A percentile compares a stretch with the other conserved stretches of the same genome.
These are phyloP conservation scores for Coemansia guatemalensis DNA, from an alignment of 192 early-diverging fungal genomes.

Conservation along the genomic window DNA sequence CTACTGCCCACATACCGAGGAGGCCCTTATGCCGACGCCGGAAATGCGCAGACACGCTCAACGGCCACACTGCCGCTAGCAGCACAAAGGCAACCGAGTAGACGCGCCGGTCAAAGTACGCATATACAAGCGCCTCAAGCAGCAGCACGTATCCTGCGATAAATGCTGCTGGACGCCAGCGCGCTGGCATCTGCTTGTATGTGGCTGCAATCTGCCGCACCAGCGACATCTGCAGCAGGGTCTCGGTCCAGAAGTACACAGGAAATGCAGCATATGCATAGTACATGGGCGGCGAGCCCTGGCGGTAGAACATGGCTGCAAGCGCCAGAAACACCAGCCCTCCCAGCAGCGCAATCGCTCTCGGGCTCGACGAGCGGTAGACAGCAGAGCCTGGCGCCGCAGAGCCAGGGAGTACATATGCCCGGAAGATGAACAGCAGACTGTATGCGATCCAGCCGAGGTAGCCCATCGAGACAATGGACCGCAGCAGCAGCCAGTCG, in stretches of 20 bases:
- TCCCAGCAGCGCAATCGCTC: slow-evolving; percentile 43
- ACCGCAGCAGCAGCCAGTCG: slow-evolving; percentile 91
- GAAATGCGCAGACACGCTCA: slow-evolving; percentile 56
- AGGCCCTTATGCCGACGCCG: slow-evolving; percentile 52
- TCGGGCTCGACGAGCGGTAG: slow-evolving; percentile 17
- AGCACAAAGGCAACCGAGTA: slow-evolving; percentile 59
- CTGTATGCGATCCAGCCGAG: slow-evolving; percentile 89
- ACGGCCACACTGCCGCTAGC: slow-evolving; percentile 65
- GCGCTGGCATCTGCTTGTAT: slow-evolving; percentile 15
- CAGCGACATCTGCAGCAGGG: slow-evolving; percentile 43
- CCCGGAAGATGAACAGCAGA: slow-evolving; percentile 71
- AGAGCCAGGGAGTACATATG: slow-evolving; percentile 55
- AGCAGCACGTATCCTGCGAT: slow-evolving; percentile 59
- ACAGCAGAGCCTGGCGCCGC: not conserved
- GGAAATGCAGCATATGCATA: slow-evolving; percentile 88
- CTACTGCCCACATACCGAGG: slow-evolving; percentile 63
- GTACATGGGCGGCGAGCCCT: slow-evolving; percentile 81
- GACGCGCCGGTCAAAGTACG: slow-evolving; percentile 76
- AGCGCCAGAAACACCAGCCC: slow-evolving; percentile 48
- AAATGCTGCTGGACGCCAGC: slow-evolving; percentile 48
- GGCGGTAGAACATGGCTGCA: slow-evolving; percentile 63
- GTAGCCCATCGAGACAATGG: slow-evolving; percentile 82
- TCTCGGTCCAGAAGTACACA: slow-evolving; percentile 78
- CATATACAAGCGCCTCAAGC: slow-evolving; percentile 82
- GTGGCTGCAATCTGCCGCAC: slow-evolving; percentile 30